phyloP scores from a whole-genome alignment of 345 rosid species.

The Citrus trifoliata region DNA sequence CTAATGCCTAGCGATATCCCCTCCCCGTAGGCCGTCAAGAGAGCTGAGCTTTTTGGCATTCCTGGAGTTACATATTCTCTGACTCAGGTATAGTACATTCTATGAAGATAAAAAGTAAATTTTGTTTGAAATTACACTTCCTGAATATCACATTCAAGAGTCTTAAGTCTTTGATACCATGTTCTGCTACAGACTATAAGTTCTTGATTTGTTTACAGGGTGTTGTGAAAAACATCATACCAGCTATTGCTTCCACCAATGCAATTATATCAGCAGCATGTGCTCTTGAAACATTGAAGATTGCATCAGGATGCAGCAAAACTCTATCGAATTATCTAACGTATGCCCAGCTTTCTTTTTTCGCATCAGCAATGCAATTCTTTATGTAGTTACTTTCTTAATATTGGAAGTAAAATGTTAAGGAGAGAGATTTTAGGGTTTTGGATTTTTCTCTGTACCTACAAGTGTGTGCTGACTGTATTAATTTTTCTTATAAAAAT shows the following conservation, averaged over 20 bases:
- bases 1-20: slow-evolving; percentile 17
- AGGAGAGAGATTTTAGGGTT: background rate
- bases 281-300: slow-evolving; percentile 90
- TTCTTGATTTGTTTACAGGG: slow-evolving; percentile 45
- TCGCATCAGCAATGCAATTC: background rate
- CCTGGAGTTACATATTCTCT: slow-evolving; percentile 97
- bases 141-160: background rate
- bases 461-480: background rate
- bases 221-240: slow-evolving; percentile 94
- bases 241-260: slow-evolving; percentile 98
- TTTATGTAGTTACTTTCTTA: background rate
- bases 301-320: slow-evolving; percentile 95
- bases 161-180: background rate
- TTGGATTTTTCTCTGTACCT: background rate
- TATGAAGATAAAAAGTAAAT: background rate
- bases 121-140: background rate
- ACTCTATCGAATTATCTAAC: slow-evolving; percentile 80
- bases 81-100: slow-evolving; percentile 63
- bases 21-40: slow-evolving; percentile 74
- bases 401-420: background rate
- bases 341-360: slow-evolving; percentile 36
- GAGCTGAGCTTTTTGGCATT: slow-evolving; percentile 97
- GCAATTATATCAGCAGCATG: slow-evolving; percentile 94
- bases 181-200: background rate
- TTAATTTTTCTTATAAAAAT: background rate